Evolutionary conservation across 176 grass and related monocot genomes (phyloP).

Genomic region (Sorghum bicolor): Sorghum_bicolor_NCBIv3 NC_012871.2:63936501-63937000

Average conservation of each 20-base stretch:
- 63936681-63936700: background rate
- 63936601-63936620: background rate
- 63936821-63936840: background rate
- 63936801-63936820: background rate
- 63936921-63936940: background rate
- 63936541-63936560: background rate
- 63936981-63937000: background rate
- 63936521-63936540: background rate
- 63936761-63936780: background rate
- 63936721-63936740: background rate
- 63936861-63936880: constrained; percentile 29
- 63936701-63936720: background rate
- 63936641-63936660: background rate
- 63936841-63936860: background rate
- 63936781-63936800: background rate
- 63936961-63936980: background rate
- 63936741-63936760: background rate
- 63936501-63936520: background rate
- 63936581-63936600: background rate
- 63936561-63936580: background rate
- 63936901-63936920: background rate
- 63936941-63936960: background rate
- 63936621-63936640: background rate
- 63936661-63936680: background rate
- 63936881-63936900: constrained; percentile 20